Base-by-base conservation (phyloP, 208 protist genomes). In the Trypanosoma rangeli region DNA sequence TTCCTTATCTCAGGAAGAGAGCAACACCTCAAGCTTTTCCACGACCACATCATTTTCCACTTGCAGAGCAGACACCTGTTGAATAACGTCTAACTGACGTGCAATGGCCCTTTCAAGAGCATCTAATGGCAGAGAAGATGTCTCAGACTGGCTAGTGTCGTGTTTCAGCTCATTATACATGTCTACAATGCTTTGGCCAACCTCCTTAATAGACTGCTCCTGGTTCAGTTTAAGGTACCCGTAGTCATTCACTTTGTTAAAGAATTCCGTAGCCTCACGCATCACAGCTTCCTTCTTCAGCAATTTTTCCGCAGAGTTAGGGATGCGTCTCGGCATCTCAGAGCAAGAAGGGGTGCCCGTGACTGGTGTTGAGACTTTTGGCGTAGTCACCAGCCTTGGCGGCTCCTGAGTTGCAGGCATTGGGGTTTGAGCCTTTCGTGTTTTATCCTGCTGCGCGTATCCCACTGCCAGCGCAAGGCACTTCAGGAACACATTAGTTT, bases 401-500 rank as follows among this genome's bases (percentile, higher is more conserved):
- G 68, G 29, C 2, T 59, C 22, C 31, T 50, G 52, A 18, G n/a
- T 9, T 24, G 9, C 49, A 18, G 68, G 62, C n/a, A 29, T 57
- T 73, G 26, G 52, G 33, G 12, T 60, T 61, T 68, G 54, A 18
- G 63, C 66, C 44, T 54, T 70, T 12, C 82, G 68, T 5, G 73
- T 73, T 73, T 90, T 94, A 52, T 95, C 89, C 60, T 91, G 80
- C 70, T 94, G 89, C 26, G 90, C 89, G 29, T 83, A 84, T 28
- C 85, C 86, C 0, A 93, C 88, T 26, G 86, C 91, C 3, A 81
- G 77, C 0, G 94, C 94, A 3, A 96, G 53, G 50, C 85, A 85
- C 73, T 90, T 90, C 39, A 97, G 70, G 59, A 96, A 96, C 9
- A 84, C 63, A 55, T 97, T 97, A 3, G 94, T 96, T 57, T 91